These are phyloP conservation scores for Hemileccinum impolitum DNA, from an alignment of 768 basidiomycete species.

Conservation along the genomic window DNA sequence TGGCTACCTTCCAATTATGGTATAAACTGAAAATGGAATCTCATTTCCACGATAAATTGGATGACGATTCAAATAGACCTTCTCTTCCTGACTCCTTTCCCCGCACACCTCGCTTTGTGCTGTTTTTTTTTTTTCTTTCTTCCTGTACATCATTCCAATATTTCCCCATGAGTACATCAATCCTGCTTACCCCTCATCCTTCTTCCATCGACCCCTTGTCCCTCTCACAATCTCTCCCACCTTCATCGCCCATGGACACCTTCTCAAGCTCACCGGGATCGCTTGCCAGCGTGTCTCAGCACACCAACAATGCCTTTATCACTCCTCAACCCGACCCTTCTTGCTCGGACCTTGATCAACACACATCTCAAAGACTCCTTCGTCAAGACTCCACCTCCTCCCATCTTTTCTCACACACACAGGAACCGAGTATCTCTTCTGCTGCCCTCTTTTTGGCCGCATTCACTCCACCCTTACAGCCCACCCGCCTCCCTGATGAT, in stretches of 20 bases:
- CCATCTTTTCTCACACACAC: slow-evolving; percentile 9
- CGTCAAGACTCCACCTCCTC: slow-evolving; percentile 1
- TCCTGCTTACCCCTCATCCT: slow-evolving; percentile 1
- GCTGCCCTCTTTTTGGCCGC: slow-evolving; percentile 73
- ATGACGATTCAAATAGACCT: slow-evolving; percentile 11
- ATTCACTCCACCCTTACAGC: slow-evolving; percentile 44
- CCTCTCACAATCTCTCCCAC: slow-evolving; percentile 6
- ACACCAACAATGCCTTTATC: slow-evolving; percentile 1
- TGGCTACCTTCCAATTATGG: background rate
- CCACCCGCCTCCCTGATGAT: slow-evolving; percentile 49
- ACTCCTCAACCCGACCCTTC: slow-evolving; percentile 1
- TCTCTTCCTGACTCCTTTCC: slow-evolving; percentile 16
- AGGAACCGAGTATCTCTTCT: slow-evolving; percentile 45
- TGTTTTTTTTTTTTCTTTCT: background rate
- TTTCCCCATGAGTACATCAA: slow-evolving; percentile 4
- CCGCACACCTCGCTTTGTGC: slow-evolving; percentile 1
- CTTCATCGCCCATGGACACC: slow-evolving; percentile 7
- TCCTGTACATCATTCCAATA: background rate
- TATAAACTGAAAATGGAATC: background rate
- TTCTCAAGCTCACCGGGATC: slow-evolving; percentile 12
- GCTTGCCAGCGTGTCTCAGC: background rate
- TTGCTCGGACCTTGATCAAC: slow-evolving; percentile 29
- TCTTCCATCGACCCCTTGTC: background rate
- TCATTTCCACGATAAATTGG: slow-evolving; percentile 19
- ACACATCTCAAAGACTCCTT: slow-evolving; percentile 15